Conservation (phyloP, 805 yeast genomes). For the Ogataea pilisensis region DNA sequence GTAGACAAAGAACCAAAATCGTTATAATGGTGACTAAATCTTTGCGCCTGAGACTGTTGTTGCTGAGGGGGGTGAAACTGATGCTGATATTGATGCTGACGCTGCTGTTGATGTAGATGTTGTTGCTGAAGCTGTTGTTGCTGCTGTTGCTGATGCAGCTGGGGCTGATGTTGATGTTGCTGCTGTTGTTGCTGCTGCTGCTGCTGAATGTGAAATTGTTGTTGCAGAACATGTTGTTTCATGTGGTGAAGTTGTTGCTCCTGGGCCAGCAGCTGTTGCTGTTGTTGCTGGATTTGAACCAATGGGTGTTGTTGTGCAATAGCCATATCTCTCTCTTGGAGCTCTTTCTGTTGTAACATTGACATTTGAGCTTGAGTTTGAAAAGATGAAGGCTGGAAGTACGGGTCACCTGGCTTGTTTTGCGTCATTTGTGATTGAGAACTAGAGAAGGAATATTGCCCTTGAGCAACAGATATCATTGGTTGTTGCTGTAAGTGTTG, state of each 20-base stretch:
- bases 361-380: not conserved
- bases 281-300: conserved; percentile 3
- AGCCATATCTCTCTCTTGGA: not conserved
- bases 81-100: conserved; percentile 12
- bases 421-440: not conserved
- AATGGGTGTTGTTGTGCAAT: not conserved
- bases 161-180: conserved; percentile 15
- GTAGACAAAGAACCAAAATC: conserved; percentile 25
- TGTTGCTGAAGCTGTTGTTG: conserved; percentile 8
- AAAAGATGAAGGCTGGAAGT: not conserved
- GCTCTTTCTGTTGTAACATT: not conserved
- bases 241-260: not conserved
- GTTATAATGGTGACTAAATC: conserved; percentile 19
- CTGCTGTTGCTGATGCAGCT: conserved; percentile 11
- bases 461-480: not conserved
- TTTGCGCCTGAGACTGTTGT: conserved; percentile 16
- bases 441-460: not conserved
- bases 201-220: not conserved
- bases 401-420: not conserved
- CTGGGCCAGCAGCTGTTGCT: not conserved
- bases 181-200: conserved; percentile 8
- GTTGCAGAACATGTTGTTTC: conserved; percentile 1
- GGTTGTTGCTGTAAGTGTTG: conserved; percentile 16
- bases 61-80: conserved; percentile 1
- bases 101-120: conserved; percentile 10